Conservation (phyloP, 192 early-diverging fungal genomes). For the Linderina pennispora region DNA sequence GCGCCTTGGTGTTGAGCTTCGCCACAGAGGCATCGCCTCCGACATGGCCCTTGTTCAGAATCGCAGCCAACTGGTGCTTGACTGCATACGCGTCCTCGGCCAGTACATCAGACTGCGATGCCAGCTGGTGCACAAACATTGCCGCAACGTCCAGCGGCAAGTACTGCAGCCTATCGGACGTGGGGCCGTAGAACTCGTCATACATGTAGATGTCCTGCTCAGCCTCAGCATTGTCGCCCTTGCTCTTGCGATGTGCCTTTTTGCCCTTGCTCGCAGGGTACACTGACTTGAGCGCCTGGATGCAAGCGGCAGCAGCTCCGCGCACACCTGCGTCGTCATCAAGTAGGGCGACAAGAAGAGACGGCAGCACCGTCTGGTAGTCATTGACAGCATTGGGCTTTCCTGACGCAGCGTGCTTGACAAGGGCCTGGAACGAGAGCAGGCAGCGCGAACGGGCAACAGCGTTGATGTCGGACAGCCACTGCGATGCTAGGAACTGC, state of each 20-base stretch:
- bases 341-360: conserved; percentile 60
- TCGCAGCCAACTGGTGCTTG: conserved; percentile 25
- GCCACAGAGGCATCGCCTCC: conserved; percentile 4
- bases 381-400: conserved; percentile 30
- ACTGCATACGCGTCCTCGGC: conserved; percentile 29
- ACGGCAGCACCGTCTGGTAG: conserved; percentile 65
- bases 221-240: conserved; percentile 1
- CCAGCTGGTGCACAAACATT: conserved; percentile 48
- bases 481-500: conserved; percentile 34
- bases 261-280: conserved; percentile 20
- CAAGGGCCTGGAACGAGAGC: conserved; percentile 50
- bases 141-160: conserved; percentile 42
- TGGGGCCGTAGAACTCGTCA: conserved; percentile 54
- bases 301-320: conserved; percentile 53
- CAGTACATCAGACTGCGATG: conserved; percentile 9
- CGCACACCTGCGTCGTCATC: conserved; percentile 56
- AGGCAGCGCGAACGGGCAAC: conserved; percentile 45
- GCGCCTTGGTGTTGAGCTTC: conserved; percentile 29
- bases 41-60: conserved; percentile 33
- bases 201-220: conserved; percentile 48
- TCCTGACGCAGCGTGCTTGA: conserved; percentile 12
- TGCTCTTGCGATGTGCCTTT: conserved; percentile 6
- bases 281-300: conserved; percentile 45
- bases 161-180: conserved; percentile 49
- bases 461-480: conserved; percentile 9